Conservation (phyloP, 768 basidiomycete species). For the Tylopilus intermedius region DNA sequence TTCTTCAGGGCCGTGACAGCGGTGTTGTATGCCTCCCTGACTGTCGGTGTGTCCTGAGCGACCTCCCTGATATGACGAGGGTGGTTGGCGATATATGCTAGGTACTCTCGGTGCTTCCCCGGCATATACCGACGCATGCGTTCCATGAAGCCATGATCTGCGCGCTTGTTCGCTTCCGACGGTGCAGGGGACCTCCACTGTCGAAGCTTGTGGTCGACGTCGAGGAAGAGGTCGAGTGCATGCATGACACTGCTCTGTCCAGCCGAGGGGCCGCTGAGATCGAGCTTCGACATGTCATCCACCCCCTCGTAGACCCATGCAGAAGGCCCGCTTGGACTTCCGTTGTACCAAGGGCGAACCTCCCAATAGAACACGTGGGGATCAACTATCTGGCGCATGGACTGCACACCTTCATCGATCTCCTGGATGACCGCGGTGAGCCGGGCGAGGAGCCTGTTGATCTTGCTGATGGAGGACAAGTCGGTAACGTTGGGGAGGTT, state of each 20-base stretch:
- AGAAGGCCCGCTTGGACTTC: constrained; percentile 56
- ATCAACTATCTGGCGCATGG: constrained; percentile 67
- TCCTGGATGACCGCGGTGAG: constrained; percentile 68
- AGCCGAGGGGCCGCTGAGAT: constrained; percentile 84
- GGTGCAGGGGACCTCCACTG: constrained; percentile 65
- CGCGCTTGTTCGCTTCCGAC: constrained; percentile 59
- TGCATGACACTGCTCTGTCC: constrained; percentile 93
- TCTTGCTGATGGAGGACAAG: constrained; percentile 56
- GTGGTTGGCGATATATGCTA: constrained; percentile 57
- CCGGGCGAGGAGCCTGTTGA: constrained; percentile 66
- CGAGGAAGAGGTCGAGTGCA: constrained; percentile 78
- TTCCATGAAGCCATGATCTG: constrained; percentile 79
- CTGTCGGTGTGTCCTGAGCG: constrained; percentile 49
- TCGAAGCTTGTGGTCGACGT: constrained; percentile 82
- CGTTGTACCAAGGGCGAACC: constrained; percentile 90
- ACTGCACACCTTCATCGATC: constrained; percentile 64
- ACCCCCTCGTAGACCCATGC: constrained; percentile 82
- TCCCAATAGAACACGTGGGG: constrained; percentile 87
- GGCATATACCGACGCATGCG: constrained; percentile 97
- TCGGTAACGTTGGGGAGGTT: constrained; percentile 67
- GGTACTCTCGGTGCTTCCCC: constrained; percentile 80
- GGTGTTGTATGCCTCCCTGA: constrained; percentile 73
- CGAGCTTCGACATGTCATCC: constrained; percentile 49
- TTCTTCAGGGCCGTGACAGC: constrained; percentile 76
- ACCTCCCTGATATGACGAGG: constrained; percentile 61